phyloP scores from a whole-genome alignment of 371 early-diverging fungal species.

The Gilbertella persicaria region DNA sequence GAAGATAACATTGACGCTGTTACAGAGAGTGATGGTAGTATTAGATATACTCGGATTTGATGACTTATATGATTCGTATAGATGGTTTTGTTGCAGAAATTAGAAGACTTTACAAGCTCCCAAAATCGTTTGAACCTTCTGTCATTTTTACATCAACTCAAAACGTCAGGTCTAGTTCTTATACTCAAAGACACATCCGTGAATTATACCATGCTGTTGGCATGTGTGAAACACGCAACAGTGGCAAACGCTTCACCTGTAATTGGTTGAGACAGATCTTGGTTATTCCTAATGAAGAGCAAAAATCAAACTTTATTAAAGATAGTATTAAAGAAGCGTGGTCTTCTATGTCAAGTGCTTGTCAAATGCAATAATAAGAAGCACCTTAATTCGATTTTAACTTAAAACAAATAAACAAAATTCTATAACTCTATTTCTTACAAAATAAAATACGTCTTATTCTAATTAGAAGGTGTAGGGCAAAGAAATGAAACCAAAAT shows the following conservation, averaged over 20 bases:
- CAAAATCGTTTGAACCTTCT: constrained; percentile 48
- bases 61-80: constrained; percentile 6
- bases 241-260: constrained; percentile 54
- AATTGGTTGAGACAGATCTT: constrained; percentile 57
- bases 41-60: background rate
- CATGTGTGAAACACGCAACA: constrained; percentile 50
- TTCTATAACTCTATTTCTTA: no score
- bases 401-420: background rate
- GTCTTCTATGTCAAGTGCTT: constrained; percentile 37
- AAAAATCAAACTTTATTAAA: constrained; percentile 42
- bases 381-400: no score
- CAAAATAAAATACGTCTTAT: no score
- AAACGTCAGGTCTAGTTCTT: constrained; percentile 49
- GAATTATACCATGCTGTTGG: constrained; percentile 58
- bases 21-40: constrained; percentile 46
- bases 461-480: no score
- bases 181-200: constrained; percentile 54
- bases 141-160: constrained; percentile 58
- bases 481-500: no score
- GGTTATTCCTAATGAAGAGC: constrained; percentile 38
- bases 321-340: constrained; percentile 44
- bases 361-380: constrained; percentile 47
- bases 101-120: constrained; percentile 42
- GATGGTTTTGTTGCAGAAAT: constrained; percentile 57
- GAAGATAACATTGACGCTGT: constrained; percentile 61